Percentiles rank a stretch among this genome's conserved stretches.
Evolutionary conservation across 2,329 filamentous ascomycete genomes (phyloP).

Genomic region (Endoconidiophora polonica): DNA sequence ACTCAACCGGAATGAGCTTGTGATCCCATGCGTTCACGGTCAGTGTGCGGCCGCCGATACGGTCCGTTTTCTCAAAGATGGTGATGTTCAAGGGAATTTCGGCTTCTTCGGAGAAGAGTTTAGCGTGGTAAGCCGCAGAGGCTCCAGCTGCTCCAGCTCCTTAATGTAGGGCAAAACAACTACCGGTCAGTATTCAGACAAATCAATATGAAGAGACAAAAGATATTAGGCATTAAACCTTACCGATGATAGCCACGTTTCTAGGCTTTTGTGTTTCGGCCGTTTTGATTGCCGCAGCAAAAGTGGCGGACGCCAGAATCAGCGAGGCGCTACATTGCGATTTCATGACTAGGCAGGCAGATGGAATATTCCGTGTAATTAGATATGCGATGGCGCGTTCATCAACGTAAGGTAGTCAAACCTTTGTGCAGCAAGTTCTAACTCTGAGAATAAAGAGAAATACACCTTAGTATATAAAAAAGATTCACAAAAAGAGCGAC

Average conservation of each 20-base stretch:
- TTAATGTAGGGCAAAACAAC: constrained; percentile 21
- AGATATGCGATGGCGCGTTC: too few species aligned
- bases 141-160: constrained; percentile 81
- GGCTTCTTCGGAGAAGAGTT: constrained; percentile 48
- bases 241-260: constrained; percentile 19
- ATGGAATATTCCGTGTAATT: too few species aligned
- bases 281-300: neutral
- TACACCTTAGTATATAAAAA: too few species aligned
- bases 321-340: neutral
- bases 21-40: constrained; percentile 66
- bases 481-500: too few species aligned
- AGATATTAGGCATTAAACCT: constrained; percentile 3
- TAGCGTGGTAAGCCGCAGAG: constrained; percentile 70
- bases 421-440: too few species aligned
- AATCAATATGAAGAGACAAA: neutral
- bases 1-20: constrained; percentile 52
- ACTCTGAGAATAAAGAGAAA: too few species aligned
- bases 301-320: neutral
- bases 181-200: constrained; percentile 1
- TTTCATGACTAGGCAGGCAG: neutral
- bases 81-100: constrained; percentile 57
- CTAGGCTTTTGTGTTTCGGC: neutral
- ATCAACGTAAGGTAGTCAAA: too few species aligned
- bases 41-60: constrained; percentile 71
- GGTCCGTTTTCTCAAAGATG: constrained; percentile 63